Evolutionary conservation across 257 asterid species (phyloP), one percentile per base, ranked within the genome.

Genomic region (Striga asiatica): DNA sequence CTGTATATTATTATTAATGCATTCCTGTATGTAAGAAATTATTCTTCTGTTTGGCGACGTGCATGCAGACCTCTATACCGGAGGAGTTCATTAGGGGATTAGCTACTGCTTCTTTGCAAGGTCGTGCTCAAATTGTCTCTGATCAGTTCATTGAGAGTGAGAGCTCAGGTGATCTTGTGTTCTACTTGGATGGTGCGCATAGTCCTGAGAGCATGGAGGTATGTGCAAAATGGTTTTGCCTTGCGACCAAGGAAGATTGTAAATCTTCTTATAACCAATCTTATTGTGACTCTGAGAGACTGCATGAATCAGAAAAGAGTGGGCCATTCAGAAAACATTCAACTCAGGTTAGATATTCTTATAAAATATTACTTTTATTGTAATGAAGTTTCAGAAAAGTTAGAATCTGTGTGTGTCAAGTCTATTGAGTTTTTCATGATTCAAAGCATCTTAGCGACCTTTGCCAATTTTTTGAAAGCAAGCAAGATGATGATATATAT

Each of bases 141-240:
- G 97, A 92, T 76, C 63, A 69, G 34, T 58, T 84, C 49, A 74
- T 78, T 59, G 96, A 84, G 61, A 69, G 71, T 64, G 81, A 82
- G 61, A 80, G 73, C 65, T 62, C 69, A 27, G 86, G 81, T 70
- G 81, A 82, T 66, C 85, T 92, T 52, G 84, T 82, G 65, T 92
- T 88, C 71, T 88, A 84, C 71, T 66, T 92, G 66, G 99, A 92
- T 70, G 98, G 98, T 57, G 98, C 98, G 54, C 98, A 92, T 69
- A 88, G 98, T 75, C 98, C 98, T 39, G 99, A 92, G 80, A 92
- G 99, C 83, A 92, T 88, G 99, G 99, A 92, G 9, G 99, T 72
- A 48, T 92, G 97, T 73, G 99, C 91, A 59, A 78, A 88, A 62
- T 92, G 97, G 99, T 92, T 88, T 75, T 74, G 75, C 27, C 54